phyloP scores from a whole-genome alignment of 257 asterid genomes.

The Rauvolfia tetraphylla region DNA sequence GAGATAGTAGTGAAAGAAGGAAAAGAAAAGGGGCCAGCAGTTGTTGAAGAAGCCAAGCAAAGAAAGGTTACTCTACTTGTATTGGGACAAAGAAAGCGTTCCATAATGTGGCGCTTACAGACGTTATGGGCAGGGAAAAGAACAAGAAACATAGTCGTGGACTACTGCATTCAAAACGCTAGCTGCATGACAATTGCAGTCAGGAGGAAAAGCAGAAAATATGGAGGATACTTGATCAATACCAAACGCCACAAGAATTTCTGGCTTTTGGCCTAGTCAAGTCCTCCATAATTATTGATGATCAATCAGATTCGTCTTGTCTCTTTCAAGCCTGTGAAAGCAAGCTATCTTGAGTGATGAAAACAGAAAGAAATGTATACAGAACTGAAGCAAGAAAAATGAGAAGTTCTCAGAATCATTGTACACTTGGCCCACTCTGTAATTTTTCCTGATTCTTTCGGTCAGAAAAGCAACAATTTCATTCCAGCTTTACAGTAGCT shows the following conservation, averaged over 20 bases:
- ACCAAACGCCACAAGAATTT: conserved; percentile 90
- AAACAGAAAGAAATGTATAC: neutral
- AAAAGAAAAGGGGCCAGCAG: conserved; percentile 55
- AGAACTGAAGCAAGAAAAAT: neutral
- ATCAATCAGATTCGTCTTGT: neutral
- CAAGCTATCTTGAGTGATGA: neutral
- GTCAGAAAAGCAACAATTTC: neutral
- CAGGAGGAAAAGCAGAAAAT: conserved; percentile 60
- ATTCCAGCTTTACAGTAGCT: neutral
- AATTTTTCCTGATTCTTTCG: neutral
- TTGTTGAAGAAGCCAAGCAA: conserved; percentile 66
- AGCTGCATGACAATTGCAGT: conserved; percentile 90
- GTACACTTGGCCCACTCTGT: neutral
- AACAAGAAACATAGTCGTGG: conserved; percentile 40
- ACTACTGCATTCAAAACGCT: conserved; percentile 76
- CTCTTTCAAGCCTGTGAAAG: neutral
- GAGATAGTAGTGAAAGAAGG: conserved; percentile 62
- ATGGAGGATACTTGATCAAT: conserved; percentile 86
- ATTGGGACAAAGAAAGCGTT: conserved; percentile 60
- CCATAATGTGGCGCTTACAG: conserved; percentile 55
- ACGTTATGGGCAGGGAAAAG: conserved; percentile 48
- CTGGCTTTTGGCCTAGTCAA: conserved; percentile 79
- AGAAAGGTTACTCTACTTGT: conserved; percentile 54
- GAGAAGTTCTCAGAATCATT: neutral
- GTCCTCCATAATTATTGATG: neutral